Evolutionary conservation across 2,329 filamentous ascomycete genomes (phyloP).

Genomic region (Cladophialophora bantiana): DNA sequence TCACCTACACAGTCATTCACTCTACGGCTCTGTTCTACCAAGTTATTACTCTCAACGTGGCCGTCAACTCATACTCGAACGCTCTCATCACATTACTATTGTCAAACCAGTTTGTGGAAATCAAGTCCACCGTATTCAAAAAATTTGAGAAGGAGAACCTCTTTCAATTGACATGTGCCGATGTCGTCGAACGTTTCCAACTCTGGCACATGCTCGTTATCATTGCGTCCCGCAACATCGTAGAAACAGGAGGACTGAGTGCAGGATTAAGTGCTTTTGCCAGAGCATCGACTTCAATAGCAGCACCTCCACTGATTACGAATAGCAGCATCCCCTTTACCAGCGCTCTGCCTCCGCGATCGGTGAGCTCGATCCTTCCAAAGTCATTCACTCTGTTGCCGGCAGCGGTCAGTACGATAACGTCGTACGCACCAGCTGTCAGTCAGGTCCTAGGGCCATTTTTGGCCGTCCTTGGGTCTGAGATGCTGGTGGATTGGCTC

Average conservation of each 20-base stretch:
- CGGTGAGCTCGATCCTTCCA: constrained; percentile 76
- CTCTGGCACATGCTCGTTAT: constrained; percentile 97
- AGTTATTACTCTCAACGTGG: constrained; percentile 96
- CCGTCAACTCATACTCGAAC: constrained; percentile 98
- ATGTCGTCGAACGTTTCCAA: constrained; percentile 95
- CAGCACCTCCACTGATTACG: constrained; percentile 50
- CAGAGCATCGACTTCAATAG: constrained; percentile 46
- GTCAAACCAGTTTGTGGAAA: constrained; percentile 98
- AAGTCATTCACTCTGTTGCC: constrained; percentile 91
- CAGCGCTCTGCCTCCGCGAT: constrained; percentile 58
- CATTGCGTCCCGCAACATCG: constrained; percentile 93
- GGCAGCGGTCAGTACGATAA: constrained; percentile 55
- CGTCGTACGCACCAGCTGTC: constrained; percentile 52
- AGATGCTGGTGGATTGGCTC: constrained; percentile 95
- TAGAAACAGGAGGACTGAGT: constrained; percentile 88
- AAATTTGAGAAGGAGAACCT: constrained; percentile 98
- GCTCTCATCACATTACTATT: constrained; percentile 88
- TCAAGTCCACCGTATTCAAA: constrained; percentile 98
- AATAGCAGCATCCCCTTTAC: constrained; percentile 62
- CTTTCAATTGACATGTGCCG: constrained; percentile 94
- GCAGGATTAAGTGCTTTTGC: constrained; percentile 49
- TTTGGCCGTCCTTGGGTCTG: constrained; percentile 89
- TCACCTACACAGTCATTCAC: constrained; percentile 88
- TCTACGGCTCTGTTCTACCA: constrained; percentile 92
- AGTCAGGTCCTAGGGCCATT: constrained; percentile 93